Conservation (phyloP, 495 filamentous ascomycete genomes). For the Aspergillus haitiensis region DNA sequence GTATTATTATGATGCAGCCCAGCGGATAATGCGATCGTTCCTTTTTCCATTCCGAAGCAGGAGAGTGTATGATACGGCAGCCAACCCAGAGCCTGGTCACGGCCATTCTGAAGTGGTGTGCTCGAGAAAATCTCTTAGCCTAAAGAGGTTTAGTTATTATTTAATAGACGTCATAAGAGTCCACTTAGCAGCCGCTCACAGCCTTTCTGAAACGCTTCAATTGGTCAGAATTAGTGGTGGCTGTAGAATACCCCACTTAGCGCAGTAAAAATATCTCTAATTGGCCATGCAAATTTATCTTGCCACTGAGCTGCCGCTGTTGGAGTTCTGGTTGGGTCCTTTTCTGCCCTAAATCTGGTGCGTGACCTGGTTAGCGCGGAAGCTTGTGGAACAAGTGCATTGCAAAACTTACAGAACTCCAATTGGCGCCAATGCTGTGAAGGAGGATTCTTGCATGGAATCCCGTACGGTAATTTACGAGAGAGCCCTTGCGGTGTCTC, state of each 20-base stretch:
- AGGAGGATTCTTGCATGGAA: background rate
- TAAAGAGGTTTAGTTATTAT: constrained; percentile 16
- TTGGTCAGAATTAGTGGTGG: constrained; percentile 19
- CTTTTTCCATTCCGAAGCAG: constrained; percentile 2
- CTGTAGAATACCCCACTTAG: constrained; percentile 22
- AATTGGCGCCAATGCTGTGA: background rate
- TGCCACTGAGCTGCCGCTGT: constrained; percentile 30
- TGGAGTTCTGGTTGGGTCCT: constrained; percentile 24
- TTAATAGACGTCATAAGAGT: constrained; percentile 22
- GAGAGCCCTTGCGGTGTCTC: constrained; percentile 18
- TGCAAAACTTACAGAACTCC: constrained; percentile 20
- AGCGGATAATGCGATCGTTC: constrained; percentile 5
- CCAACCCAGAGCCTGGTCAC: constrained; percentile 13
- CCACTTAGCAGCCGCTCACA: constrained; percentile 23
- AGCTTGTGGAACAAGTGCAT: constrained; percentile 17
- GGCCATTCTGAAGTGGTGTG: constrained; percentile 17
- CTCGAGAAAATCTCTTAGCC: background rate
- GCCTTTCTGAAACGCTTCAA: constrained; percentile 2
- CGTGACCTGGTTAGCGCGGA: constrained; percentile 35
- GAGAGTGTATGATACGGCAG: constrained; percentile 9
- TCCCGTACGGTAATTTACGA: constrained; percentile 10
- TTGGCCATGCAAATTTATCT: constrained; percentile 27
- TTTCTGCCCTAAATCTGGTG: constrained; percentile 31
- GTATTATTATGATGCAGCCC: constrained; percentile 13
- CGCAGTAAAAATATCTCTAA: background rate